Evolutionary conservation across 129 eudicot species (phyloP).

Genomic region (Lonicera japonica): DNA sequence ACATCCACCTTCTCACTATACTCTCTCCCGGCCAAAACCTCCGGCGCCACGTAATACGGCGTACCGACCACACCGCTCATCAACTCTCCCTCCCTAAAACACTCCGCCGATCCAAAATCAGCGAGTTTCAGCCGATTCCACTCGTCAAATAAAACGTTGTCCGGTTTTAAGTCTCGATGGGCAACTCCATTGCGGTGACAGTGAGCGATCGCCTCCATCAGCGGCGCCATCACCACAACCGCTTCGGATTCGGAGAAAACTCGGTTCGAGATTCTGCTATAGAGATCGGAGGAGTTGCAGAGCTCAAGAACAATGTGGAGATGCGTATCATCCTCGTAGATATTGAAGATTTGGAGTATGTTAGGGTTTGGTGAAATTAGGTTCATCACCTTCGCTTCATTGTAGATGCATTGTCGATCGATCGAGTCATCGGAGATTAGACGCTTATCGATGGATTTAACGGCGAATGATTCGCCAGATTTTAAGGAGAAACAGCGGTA

Average conservation of each 20-base stretch:
- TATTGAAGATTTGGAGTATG: slow-evolving; percentile 28
- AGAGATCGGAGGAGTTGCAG: slow-evolving; percentile 33
- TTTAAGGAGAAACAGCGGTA: slow-evolving; percentile 48
- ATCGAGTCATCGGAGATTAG: slow-evolving; percentile 39
- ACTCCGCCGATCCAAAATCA: slow-evolving; percentile 66
- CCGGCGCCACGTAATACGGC: slow-evolving; percentile 83
- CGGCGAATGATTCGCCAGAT: slow-evolving; percentile 62
- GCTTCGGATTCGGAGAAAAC: slow-evolving; percentile 47
- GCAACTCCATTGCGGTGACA: slow-evolving; percentile 42
- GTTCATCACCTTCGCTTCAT: slow-evolving; percentile 64
- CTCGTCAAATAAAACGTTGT: slow-evolving; percentile 47
- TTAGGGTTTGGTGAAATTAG: slow-evolving; percentile 32
- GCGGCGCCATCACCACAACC: slow-evolving; percentile 26
- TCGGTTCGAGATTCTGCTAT: slow-evolving; percentile 19
- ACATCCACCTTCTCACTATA: slow-evolving; percentile 74
- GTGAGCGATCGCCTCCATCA: slow-evolving; percentile 49
- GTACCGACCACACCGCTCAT: slow-evolving; percentile 81
- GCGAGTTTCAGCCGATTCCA: slow-evolving; percentile 40
- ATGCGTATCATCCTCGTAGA: slow-evolving; percentile 41
- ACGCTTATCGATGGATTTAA: slow-evolving; percentile 71
- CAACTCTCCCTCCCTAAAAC: slow-evolving; percentile 17
- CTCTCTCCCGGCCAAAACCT: slow-evolving; percentile 53
- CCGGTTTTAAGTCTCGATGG: slow-evolving; percentile 62
- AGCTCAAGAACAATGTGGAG: slow-evolving; percentile 45
- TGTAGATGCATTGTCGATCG: slow-evolving; percentile 63